Evolutionary conservation across 495 filamentous ascomycete species (phyloP).

Genomic region (Aspergillus ostianus): DNA sequence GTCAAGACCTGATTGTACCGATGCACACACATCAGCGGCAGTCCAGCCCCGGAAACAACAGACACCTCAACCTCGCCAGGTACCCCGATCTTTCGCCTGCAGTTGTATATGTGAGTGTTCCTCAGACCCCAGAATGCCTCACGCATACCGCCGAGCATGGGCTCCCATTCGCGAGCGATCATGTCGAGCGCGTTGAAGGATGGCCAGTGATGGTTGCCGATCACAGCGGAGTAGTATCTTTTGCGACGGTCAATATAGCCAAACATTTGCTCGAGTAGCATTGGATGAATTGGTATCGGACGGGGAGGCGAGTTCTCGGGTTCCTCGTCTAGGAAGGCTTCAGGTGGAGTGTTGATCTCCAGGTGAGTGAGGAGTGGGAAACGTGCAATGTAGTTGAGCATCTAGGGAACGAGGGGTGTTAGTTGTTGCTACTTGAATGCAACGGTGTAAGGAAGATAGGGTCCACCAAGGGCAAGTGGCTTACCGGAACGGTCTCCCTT

Average conservation of each 20-base stretch:
- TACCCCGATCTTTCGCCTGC: background rate
- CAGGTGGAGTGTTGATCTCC: background rate
- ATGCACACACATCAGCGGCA: background rate
- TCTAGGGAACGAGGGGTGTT: background rate
- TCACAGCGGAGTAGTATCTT: background rate
- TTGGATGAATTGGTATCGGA: background rate
- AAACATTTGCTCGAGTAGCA: background rate
- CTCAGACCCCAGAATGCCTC: background rate
- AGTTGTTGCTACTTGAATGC: background rate
- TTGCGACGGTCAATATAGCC: background rate
- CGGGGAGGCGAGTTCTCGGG: too few species aligned
- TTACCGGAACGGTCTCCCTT: background rate
- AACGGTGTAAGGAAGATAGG: background rate
- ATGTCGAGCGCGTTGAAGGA: background rate
- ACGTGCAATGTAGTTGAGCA: background rate
- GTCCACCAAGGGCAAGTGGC: background rate
- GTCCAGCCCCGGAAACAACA: background rate
- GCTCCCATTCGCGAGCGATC: background rate
- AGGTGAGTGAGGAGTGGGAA: background rate
- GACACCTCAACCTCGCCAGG: background rate
- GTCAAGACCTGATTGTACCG: background rate
- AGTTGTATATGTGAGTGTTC: background rate
- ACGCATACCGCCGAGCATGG: background rate
- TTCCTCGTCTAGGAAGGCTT: too few species aligned
- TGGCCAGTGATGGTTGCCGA: background rate